Base-by-base conservation (phyloP, 352 stramenopile genomes). In the Phytophthora chlamydospora region DNA sequence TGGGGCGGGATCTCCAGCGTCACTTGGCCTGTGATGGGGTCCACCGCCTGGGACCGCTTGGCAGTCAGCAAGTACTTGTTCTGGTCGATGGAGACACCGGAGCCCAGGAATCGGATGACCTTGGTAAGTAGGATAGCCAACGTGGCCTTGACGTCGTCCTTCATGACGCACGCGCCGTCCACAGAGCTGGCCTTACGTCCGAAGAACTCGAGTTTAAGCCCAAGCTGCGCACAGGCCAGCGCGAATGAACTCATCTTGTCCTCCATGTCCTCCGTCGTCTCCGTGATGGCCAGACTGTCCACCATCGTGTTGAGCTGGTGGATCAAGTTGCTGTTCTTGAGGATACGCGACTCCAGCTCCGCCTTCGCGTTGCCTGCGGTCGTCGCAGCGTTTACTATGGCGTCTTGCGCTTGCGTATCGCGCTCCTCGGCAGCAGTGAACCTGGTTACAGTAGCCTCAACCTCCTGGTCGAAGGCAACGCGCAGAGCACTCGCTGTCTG, bases 281-380 rank as follows among this genome's bases (percentile, higher is more conserved):
- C 78, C 2, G 78, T 83, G 51, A 88, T 78, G 11, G 71, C 75
- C 41, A 90, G 65, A 35, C 73, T 75, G 46, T 88, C 81, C 6
- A 90, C 76, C 68, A 87, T 78, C 6, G 75, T 78, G 60, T 84
- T 82, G 58, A 90, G 78, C 47, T 89, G 78, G 48, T 90, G 76
- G 46, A 90, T 71, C 41, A 85, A 62, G 48, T 88, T 89, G 52
- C 66, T 50, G 57, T 90, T 83, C 52, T 86, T 66, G 19, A 55
- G 58, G 17, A 90, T 73, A 0, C 51, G 49, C 11, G 80, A 56
- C 33, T 90, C 69, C 11, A 89, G 47, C 14, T 73, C 38, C 13
- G 62, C 50, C 42, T 74, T 75, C 6, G 71, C 61, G 12, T 71
- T 40, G 12, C 66, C 59, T 14, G 73, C 72, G 2, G 57, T 68